Evolutionary conservation across 495 filamentous ascomycete genomes (phyloP), one percentile per base, ranked within the genome.

Genomic region (Xylaria flabelliformis): DNA sequence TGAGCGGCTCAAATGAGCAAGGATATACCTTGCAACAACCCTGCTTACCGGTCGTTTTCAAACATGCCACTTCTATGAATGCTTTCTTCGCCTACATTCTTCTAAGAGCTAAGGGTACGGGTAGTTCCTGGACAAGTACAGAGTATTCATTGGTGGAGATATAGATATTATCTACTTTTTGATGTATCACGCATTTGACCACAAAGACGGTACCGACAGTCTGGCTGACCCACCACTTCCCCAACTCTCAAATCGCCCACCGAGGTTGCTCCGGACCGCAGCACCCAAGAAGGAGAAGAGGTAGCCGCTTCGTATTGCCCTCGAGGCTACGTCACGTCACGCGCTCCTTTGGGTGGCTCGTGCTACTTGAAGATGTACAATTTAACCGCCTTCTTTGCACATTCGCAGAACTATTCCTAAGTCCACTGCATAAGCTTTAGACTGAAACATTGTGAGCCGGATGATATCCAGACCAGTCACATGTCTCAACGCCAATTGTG

Each of bases 1-100:
- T 50, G 61, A 34, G 70, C 62, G 70, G 70, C 70, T 72, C 70
- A 72, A 72, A 42, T 48, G 36, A 51, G 24, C 63, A 66, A 53
- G 70, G 61, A 61, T 65, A 32, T 3, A 61, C 62, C 70, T 58
- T 72, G 70, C 70, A 72, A 42, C 9, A 66, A 65, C 62, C 70
- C 62, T 67, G 70, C 62, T 65, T 66, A 64, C 70, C 70, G 70
- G 63, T 72, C 42, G 21, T 42, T 36, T 53, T 66, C 34, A 65
- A 58, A 58, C 70, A 59, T 72, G 62, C 48, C 26, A 71, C 10
- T 48, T 56, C 36, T 4, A 12, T 2, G 36, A 61, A 62, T 19
- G 26, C 68, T 41, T 70, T 44, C 32, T 64, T 64, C 39, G 61
- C 39, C 41, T 55, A 46, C 44, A 62, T 62, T 46, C 34, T 63